A percentile compares a stretch with the other conserved stretches of the same genome.
Conservation (phyloP, 2,329 filamentous ascomycete genomes). For the Arthrobotrys sinensis region DNA sequence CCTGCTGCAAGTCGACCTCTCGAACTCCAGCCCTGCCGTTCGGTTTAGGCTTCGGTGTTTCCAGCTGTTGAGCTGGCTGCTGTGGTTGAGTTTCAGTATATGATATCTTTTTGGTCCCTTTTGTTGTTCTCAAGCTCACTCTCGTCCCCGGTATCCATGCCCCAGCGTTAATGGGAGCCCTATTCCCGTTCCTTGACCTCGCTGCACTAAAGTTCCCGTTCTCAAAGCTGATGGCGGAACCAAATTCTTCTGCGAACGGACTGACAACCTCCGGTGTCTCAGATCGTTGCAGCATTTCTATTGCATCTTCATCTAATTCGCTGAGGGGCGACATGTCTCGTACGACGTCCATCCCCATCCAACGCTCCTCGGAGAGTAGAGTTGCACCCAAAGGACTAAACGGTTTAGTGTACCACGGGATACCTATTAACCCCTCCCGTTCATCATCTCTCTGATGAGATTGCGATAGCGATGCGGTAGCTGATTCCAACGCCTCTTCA, state of each 20-base stretch:
- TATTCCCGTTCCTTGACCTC: slow-evolving; percentile 23
- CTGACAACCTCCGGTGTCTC: slow-evolving; percentile 40
- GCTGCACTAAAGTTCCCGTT: slow-evolving; percentile 12
- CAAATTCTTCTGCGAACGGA: slow-evolving; percentile 29
- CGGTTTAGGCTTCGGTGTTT: slow-evolving; percentile 42
- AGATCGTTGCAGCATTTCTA: slow-evolving; percentile 52
- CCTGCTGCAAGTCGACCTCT: slow-evolving; percentile 51
- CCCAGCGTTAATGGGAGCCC: slow-evolving; percentile 13
- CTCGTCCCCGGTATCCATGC: slow-evolving; percentile 51
- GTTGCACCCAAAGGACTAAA: slow-evolving; percentile 58
- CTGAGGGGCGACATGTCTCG: slow-evolving; percentile 61
- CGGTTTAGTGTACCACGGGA: slow-evolving; percentile 60
- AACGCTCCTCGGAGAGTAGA: slow-evolving; percentile 54
- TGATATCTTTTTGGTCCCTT: slow-evolving; percentile 40
- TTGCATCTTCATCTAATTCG: slow-evolving; percentile 57
- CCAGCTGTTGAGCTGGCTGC: neutral
- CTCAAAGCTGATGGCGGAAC: neutral
- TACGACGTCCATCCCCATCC: slow-evolving; percentile 60
- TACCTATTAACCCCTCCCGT: slow-evolving; percentile 40
- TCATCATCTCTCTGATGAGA: slow-evolving; percentile 50
- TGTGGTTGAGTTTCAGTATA: slow-evolving; percentile 36
- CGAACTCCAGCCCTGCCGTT: slow-evolving; percentile 23
- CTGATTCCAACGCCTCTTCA: slow-evolving; percentile 45
- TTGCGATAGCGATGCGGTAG: slow-evolving; percentile 48
- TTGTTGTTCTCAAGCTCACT: slow-evolving; percentile 52